Base-by-base conservation (phyloP, 2,329 filamentous ascomycete species). In the Lecanosticta acicola region DNA sequence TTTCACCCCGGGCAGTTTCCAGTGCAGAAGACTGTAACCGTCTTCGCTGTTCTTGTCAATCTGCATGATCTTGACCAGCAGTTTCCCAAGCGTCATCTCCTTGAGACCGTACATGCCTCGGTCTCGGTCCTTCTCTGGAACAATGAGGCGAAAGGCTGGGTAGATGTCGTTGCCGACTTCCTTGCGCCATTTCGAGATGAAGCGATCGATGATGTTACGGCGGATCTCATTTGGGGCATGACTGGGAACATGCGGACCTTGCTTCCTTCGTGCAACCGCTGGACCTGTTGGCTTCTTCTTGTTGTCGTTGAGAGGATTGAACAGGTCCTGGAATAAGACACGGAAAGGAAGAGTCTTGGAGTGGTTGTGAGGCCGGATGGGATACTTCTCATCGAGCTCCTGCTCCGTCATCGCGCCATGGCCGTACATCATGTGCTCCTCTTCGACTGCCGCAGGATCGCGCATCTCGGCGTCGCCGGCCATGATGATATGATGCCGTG, bases 131-230 rank as follows among this genome's bases (percentile, higher is more conserved):
- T 94, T 94, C 59, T 94, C 88, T 0, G 91, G 90, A 3, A 96
- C 75, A 46, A 97, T 95, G 38, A 98, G 77, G 16, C 93, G 83
- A 66, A 98, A 78, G 1, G 88, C 91, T 0, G 93, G 93, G 62
- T 93, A 97, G 59, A 98, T 87, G 66, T 98, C 93, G 57, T 87
- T 73, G 19, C 93, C 93, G 17, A 96, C 90, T 50, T 95, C 83
- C 45, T 81, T 80, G 32, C 90, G 80, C 93, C 93, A 98, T 64
- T 81, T 78, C 11, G 79, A 77, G 56, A 98, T 87, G 70, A 95
- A 98, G 5, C 84, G 76, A 45, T 90, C 80, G 53, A 98, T 88
- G 55, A 96, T 85, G 57, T 82, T 80, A 1, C 85, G 79, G 32
- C 88, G 81, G 51, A 85, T 78, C 64, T 96, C 89, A 55, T 91